Evolutionary conservation across 495 filamentous ascomycete species (phyloP).

Genomic region (Hypoxylon lienhwacheense): DNA sequence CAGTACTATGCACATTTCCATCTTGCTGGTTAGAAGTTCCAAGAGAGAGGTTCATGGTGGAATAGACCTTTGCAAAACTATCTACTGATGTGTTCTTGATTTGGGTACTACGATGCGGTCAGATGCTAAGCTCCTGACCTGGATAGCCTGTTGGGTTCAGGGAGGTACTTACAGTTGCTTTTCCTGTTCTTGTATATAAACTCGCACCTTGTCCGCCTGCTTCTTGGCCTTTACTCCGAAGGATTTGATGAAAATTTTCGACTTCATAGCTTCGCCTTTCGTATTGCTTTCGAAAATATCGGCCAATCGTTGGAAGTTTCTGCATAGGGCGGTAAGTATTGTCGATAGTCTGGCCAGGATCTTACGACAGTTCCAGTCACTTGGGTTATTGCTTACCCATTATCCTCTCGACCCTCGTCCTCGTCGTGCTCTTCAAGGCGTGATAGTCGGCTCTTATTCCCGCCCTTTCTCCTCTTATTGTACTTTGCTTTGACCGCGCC

Average conservation of each 20-base stretch:
- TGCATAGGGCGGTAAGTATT: neutral
- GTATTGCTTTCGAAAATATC: conserved; percentile 28
- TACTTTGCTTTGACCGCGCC: conserved; percentile 8
- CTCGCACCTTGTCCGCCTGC: conserved; percentile 11
- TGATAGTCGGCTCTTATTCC: conserved; percentile 23
- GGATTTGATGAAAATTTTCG: conserved; percentile 39
- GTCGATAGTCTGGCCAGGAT: neutral
- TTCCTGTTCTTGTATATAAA: conserved; percentile 23
- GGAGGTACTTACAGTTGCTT: conserved; percentile 31
- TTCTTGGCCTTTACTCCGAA: conserved; percentile 24
- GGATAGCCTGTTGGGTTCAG: neutral
- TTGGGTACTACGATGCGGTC: conserved; percentile 7
- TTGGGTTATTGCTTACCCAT: conserved; percentile 30
- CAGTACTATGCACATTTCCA: neutral
- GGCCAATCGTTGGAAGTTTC: conserved; percentile 34
- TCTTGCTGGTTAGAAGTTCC: neutral
- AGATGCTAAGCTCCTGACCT: neutral
- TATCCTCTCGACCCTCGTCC: conserved; percentile 41
- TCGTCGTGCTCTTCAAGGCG: conserved; percentile 44
- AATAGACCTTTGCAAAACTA: conserved; percentile 18
- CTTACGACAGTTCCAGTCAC: too few relatives aligned
- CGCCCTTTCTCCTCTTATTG: conserved; percentile 3
- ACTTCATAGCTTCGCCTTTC: conserved; percentile 30
- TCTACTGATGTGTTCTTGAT: conserved; percentile 2
- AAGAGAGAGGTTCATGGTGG: neutral